Evolutionary conservation across 768 basidiomycete genomes (phyloP).

Genomic region (Leccinum subgranulosum): DNA sequence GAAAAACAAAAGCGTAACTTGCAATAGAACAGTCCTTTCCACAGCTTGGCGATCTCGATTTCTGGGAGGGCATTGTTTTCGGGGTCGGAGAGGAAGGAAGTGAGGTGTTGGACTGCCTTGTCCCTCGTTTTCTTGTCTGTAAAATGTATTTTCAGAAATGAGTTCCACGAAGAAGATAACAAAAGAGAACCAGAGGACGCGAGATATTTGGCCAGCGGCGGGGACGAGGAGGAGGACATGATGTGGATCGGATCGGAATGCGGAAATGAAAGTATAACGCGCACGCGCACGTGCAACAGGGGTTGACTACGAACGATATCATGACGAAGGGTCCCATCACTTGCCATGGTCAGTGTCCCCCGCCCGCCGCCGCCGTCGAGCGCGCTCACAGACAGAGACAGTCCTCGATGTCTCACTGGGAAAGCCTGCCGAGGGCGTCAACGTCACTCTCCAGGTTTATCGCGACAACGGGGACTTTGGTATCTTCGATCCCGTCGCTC

Average conservation of each 20-base stretch:
- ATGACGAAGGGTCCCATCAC: conserved; percentile 74
- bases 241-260: conserved; percentile 19
- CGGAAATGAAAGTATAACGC: conserved; percentile 4
- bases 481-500: conserved; percentile 51
- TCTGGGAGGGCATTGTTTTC: conserved; percentile 57
- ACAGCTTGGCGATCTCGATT: conserved; percentile 84
- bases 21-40: conserved; percentile 99
- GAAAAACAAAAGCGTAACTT: conserved; percentile 21
- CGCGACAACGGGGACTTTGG: conserved; percentile 37
- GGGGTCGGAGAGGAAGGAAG: conserved; percentile 72
- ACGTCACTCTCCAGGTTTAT: conserved; percentile 57
- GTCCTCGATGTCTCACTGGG: conserved; percentile 87
- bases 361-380: neutral
- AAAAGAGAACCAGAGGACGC: conserved; percentile 76
- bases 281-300: neutral
- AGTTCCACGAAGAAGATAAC: neutral
- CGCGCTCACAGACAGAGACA: conserved; percentile 27
- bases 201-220: conserved; percentile 86
- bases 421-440: conserved; percentile 71
- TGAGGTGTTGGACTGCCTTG: conserved; percentile 79
- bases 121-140: conserved; percentile 90
- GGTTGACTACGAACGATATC: neutral
- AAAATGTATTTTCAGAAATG: neutral
- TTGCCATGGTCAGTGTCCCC: conserved; percentile 66
- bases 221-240: conserved; percentile 32